Conservation (phyloP, 2,329 filamentous ascomycete genomes). For the Botrytis sinoallii region DNA sequence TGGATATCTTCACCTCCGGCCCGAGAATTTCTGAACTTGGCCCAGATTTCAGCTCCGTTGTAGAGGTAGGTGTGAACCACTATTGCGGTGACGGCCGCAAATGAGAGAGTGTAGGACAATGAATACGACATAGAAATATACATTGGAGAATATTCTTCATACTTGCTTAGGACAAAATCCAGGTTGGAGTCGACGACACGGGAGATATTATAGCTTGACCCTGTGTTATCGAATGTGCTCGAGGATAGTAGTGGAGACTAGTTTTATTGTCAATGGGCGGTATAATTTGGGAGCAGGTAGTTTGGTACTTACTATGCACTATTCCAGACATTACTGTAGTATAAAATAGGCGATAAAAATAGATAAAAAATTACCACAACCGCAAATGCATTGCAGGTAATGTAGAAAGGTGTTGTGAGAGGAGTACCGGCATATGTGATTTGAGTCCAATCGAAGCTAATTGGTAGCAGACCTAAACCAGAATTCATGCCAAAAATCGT, state of each 20-base stretch:
- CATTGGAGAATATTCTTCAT: slow-evolving; percentile 6
- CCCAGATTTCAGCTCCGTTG: slow-evolving; percentile 60
- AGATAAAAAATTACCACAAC: neutral
- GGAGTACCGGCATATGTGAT: slow-evolving; percentile 43
- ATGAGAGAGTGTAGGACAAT: slow-evolving; percentile 61
- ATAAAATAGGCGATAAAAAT: slow-evolving; percentile 43
- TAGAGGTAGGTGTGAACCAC: slow-evolving; percentile 66
- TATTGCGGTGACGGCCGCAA: slow-evolving; percentile 69
- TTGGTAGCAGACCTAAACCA: slow-evolving; percentile 44
- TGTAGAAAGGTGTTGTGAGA: slow-evolving; percentile 49
- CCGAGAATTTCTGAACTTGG: slow-evolving; percentile 1
- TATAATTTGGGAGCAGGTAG: neutral
- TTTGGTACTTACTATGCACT: slow-evolving; percentile 44
- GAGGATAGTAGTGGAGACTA: slow-evolving; percentile 6
- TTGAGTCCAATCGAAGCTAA: slow-evolving; percentile 47
- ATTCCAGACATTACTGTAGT: slow-evolving; percentile 65
- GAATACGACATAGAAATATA: slow-evolving; percentile 2
- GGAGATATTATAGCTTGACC: slow-evolving; percentile 58
- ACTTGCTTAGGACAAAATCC: neutral
- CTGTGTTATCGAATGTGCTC: slow-evolving; percentile 56
- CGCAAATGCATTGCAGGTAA: slow-evolving; percentile 1
- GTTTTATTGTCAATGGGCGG: neutral
- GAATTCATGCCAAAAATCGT: slow-evolving; percentile 40
- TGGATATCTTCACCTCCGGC: slow-evolving; percentile 43
- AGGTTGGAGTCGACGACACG: slow-evolving; percentile 54